phyloP scores from a whole-genome alignment of 2,329 filamentous ascomycete genomes.

The Bipolaris sorokiniana region DNA sequence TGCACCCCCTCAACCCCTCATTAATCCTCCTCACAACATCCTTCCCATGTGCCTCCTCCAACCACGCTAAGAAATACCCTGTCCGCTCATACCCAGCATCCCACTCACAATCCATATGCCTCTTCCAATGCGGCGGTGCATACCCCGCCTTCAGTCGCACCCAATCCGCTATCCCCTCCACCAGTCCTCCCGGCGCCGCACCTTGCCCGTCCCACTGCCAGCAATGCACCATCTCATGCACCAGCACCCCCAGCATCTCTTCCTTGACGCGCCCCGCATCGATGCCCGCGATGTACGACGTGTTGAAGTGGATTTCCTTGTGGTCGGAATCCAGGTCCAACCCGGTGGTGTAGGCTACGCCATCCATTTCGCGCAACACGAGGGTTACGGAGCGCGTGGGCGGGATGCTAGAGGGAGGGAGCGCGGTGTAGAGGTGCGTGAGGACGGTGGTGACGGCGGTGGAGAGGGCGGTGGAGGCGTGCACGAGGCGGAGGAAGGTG shows the following conservation, averaged over 20 bases:
- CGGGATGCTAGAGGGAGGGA: conserved; percentile 50
- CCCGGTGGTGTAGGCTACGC: conserved; percentile 89
- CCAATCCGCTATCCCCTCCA: conserved; percentile 94
- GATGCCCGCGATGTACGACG: conserved; percentile 69
- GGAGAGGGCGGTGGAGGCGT: conserved; percentile 66
- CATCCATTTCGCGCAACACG: conserved; percentile 76
- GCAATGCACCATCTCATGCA: conserved; percentile 94
- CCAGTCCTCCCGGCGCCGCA: conserved; percentile 69
- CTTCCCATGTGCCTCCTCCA: conserved; percentile 69
- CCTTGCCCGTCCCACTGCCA: conserved; percentile 77
- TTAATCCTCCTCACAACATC: conserved; percentile 65
- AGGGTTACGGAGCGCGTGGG: conserved; percentile 86
- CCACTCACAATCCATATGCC: conserved; percentile 68
- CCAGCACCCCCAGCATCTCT: conserved; percentile 83
- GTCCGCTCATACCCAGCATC: conserved; percentile 90
- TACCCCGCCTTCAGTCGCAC: conserved; percentile 77
- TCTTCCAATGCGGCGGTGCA: conserved; percentile 82
- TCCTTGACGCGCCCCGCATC: conserved; percentile 47
- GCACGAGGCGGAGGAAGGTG: conserved; percentile 71
- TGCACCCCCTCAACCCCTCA: conserved; percentile 66
- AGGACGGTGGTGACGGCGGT: conserved; percentile 72
- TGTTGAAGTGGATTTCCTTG: conserved; percentile 90
- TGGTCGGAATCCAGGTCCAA: conserved; percentile 80
- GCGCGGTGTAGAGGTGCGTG: conserved; percentile 67
- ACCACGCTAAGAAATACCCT: conserved; percentile 86